Conservation (phyloP, 768 basidiomycete species). For the Kwoniella dendrophila region DNA sequence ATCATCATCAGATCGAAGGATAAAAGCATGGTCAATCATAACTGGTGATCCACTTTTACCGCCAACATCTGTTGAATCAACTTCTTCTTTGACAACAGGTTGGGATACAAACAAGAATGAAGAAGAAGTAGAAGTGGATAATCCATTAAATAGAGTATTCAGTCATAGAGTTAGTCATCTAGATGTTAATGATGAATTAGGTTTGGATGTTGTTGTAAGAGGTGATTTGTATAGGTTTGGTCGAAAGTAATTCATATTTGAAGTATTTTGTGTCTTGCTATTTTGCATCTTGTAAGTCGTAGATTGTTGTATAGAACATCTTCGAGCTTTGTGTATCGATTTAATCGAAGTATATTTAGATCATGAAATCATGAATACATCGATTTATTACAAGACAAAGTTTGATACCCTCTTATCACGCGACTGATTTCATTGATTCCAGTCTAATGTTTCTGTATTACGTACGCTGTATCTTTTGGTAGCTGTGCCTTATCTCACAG, state of each 20-base stretch:
- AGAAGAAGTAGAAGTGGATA: slow-evolving; percentile 4
- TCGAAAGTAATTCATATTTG: not conserved
- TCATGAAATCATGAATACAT: too few relatives aligned
- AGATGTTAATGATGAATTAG: slow-evolving; percentile 31
- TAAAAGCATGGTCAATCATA: slow-evolving; percentile 36
- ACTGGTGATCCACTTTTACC: slow-evolving; percentile 26
- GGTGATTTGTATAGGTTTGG: slow-evolving; percentile 35
- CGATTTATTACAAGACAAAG: too few relatives aligned
- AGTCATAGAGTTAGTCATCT: slow-evolving; percentile 14
- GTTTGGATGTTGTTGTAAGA: slow-evolving; percentile 32
- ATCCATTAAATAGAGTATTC: slow-evolving; percentile 23
- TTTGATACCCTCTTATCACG: not conserved
- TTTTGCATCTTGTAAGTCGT: too few relatives aligned
- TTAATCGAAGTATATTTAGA: too few relatives aligned
- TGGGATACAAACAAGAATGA: slow-evolving; percentile 2
- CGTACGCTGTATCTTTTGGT: not conserved
- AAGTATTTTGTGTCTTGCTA: not conserved
- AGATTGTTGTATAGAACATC: not conserved
- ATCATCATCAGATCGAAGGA: slow-evolving; percentile 37
- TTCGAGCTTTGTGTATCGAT: too few relatives aligned
- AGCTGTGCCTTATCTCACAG: not conserved
- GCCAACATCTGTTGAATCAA: not conserved
- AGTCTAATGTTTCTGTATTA: not conserved
- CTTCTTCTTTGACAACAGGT: not conserved
- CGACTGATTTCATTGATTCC: slow-evolving; percentile 14